A percentile compares a stretch with the other conserved stretches of the same genome.
phyloP scores from a whole-genome alignment of 805 yeast species.

The Schwanniomyces vanrijiae region DNA sequence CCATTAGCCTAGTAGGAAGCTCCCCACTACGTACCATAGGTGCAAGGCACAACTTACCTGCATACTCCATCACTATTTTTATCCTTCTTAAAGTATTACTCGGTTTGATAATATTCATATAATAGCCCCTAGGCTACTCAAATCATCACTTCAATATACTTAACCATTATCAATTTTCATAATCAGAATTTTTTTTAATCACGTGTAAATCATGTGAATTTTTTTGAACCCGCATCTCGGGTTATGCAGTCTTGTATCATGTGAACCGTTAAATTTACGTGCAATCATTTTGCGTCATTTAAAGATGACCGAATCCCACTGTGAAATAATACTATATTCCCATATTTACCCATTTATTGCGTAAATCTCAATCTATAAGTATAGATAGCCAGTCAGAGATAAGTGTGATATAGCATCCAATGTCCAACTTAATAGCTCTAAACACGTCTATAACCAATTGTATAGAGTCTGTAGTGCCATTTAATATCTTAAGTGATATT shows the following conservation, averaged over 20 bases:
- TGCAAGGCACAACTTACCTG: conserved; percentile 81
- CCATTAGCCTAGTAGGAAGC: conserved; percentile 80
- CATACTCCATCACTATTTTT: conserved; percentile 45
- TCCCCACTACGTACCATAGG: conserved; percentile 98
- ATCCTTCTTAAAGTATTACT: neutral
- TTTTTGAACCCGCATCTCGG: no score
- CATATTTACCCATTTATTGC: neutral
- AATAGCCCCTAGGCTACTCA: neutral
- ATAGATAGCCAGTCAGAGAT: neutral
- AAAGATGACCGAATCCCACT: neutral
- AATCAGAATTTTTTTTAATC: neutral
- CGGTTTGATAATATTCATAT: neutral
- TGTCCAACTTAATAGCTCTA: no score
- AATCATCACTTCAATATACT: neutral
- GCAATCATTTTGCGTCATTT: neutral
- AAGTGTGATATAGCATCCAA: no score
- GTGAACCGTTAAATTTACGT: neutral
- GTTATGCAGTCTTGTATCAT: no score
- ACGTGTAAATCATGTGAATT: neutral
- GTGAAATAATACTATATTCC: conserved; percentile 2
- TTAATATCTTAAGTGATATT: no score
- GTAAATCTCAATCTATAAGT: conserved; percentile 1
- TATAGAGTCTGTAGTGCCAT: no score
- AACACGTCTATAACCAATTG: no score
- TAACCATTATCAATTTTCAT: neutral